Conservation (phyloP, 2,329 filamentous ascomycete genomes). For the Seiridium unicorne region DNA sequence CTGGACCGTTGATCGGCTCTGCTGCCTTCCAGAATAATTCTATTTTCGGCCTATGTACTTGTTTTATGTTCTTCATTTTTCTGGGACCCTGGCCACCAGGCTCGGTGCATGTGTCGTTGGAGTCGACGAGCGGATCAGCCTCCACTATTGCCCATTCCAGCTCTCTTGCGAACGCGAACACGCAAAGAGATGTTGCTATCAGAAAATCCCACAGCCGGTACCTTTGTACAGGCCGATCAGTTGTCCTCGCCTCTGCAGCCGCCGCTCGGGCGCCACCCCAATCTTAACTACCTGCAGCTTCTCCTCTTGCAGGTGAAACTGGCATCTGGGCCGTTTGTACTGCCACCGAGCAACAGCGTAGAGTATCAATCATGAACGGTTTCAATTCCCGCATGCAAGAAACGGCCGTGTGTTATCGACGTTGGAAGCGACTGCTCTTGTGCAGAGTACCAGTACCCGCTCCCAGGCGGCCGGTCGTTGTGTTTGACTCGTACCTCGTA, state of each 20-base stretch:
- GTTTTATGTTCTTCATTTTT: background rate
- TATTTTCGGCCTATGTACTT: background rate
- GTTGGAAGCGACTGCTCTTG: background rate
- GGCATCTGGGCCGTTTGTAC: constrained; percentile 19
- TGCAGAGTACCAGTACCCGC: constrained; percentile 25
- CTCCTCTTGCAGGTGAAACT: background rate
- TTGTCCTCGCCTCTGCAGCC: background rate
- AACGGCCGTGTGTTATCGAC: constrained; percentile 19
- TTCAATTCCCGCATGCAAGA: constrained; percentile 26
- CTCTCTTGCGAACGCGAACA: background rate
- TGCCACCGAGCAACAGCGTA: constrained; percentile 21
- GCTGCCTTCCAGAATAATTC: constrained; percentile 2
- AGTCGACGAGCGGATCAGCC: background rate
- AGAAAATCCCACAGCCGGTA: background rate
- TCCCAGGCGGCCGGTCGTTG: constrained; percentile 14
- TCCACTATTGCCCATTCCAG: background rate
- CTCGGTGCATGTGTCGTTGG: background rate
- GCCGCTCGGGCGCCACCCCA: background rate
- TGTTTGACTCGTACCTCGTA: constrained; percentile 25
- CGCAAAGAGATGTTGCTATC: background rate
- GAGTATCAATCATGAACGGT: constrained; percentile 23
- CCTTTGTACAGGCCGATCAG: background rate
- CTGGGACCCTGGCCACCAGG: background rate
- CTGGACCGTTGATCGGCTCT: background rate
- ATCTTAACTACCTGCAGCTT: background rate